phyloP scores from a whole-genome alignment of 2,329 filamentous ascomycete species.

The Fusarium phyllophilum region DNA sequence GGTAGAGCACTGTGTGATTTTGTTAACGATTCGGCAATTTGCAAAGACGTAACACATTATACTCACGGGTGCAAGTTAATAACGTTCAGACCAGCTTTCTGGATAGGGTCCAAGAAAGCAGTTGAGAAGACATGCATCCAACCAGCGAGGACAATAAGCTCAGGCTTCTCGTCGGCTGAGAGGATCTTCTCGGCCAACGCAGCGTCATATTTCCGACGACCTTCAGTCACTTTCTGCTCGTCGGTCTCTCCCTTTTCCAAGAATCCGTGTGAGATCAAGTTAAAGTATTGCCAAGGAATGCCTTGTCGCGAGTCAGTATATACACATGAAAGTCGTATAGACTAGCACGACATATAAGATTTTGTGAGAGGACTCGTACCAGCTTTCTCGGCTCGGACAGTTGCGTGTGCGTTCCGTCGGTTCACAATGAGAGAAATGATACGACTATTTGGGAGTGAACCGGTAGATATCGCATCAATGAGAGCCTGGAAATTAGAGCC shows the following conservation, averaged over 20 bases:
- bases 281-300: slow-evolving; percentile 79
- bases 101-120: slow-evolving; percentile 75
- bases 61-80: slow-evolving; percentile 84
- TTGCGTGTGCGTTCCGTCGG: slow-evolving; percentile 59
- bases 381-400: slow-evolving; percentile 56
- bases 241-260: slow-evolving; percentile 68
- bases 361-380: slow-evolving; percentile 30
- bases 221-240: slow-evolving; percentile 61
- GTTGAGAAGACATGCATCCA: slow-evolving; percentile 87
- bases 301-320: slow-evolving; percentile 9
- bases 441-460: slow-evolving; percentile 52
- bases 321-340: background rate
- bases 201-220: slow-evolving; percentile 78
- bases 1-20: slow-evolving; percentile 37
- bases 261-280: slow-evolving; percentile 68
- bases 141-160: slow-evolving; percentile 83
- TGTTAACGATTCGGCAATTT: slow-evolving; percentile 50
- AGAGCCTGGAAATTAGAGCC: slow-evolving; percentile 85
- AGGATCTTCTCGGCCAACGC: slow-evolving; percentile 74
- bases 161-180: slow-evolving; percentile 64
- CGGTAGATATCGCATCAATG: slow-evolving; percentile 58
- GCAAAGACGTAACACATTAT: slow-evolving; percentile 65
- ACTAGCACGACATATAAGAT: background rate
- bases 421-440: slow-evolving; percentile 62
- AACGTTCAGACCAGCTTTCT: slow-evolving; percentile 69